phyloP scores from a whole-genome alignment of 2,329 filamentous ascomycete genomes.

The Colletotrichum lupini region DNA sequence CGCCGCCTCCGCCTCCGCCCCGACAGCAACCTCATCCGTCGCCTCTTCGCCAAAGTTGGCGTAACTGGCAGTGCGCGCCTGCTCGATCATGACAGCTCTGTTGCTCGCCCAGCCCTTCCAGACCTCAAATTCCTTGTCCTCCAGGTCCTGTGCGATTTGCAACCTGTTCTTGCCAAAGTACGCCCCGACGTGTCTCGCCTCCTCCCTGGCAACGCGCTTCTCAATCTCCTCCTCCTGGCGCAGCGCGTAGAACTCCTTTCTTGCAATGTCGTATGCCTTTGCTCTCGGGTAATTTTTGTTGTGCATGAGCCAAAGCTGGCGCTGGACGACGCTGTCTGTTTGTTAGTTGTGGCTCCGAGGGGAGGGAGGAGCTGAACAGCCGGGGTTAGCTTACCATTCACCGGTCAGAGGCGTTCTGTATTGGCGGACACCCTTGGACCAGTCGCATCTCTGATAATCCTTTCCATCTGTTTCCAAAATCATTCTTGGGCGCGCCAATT shows the following conservation, averaged over 20 bases:
- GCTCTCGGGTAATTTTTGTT: slow-evolving; percentile 68
- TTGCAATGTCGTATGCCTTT: slow-evolving; percentile 85
- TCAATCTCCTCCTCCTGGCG: slow-evolving; percentile 87
- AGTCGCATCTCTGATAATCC: slow-evolving; percentile 81
- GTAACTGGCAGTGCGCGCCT: slow-evolving; percentile 54
- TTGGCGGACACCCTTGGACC: slow-evolving; percentile 81
- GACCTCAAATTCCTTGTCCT: slow-evolving; percentile 81
- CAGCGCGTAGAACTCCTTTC: slow-evolving; percentile 89
- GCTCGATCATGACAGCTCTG: slow-evolving; percentile 55
- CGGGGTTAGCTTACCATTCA: slow-evolving; percentile 73
- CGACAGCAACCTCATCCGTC: slow-evolving; percentile 34
- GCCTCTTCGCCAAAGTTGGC: slow-evolving; percentile 54
- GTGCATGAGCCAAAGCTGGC: slow-evolving; percentile 87
- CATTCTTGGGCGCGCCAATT: slow-evolving; percentile 87
- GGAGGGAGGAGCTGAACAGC: slow-evolving; percentile 9
- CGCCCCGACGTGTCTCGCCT: slow-evolving; percentile 85
- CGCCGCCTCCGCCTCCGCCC: slow-evolving; percentile 36
- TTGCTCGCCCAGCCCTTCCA: slow-evolving; percentile 85
- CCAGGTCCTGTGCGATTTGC: slow-evolving; percentile 83
- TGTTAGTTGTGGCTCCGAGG: slow-evolving; percentile 34
- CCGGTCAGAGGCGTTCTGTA: slow-evolving; percentile 81
- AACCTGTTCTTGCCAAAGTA: slow-evolving; percentile 84
- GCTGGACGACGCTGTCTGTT: slow-evolving; percentile 82
- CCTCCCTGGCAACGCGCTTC: slow-evolving; percentile 84
- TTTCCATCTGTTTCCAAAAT: slow-evolving; percentile 88